These are phyloP conservation scores for Pleurotus ostreatus DNA, from an alignment of 768 basidiomycete species.

Conservation along the genomic window DNA sequence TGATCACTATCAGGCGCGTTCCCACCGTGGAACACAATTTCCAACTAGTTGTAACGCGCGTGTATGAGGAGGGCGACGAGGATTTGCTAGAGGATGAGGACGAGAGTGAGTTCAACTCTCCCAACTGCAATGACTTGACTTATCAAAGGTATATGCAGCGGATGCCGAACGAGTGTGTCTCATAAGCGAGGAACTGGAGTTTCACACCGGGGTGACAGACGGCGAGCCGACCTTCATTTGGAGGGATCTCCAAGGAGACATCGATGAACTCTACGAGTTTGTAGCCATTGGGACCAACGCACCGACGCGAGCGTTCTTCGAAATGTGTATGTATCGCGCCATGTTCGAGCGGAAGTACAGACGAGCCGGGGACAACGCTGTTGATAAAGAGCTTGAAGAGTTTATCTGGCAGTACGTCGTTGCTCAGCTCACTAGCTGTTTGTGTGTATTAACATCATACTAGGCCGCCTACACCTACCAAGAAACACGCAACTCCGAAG, in stretches of 20 bases:
- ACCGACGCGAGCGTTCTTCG: slow-evolving; percentile 84
- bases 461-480: slow-evolving; percentile 29
- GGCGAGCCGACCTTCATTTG: slow-evolving; percentile 84
- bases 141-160: slow-evolving; percentile 40
- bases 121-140: background rate
- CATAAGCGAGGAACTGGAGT: slow-evolving; percentile 86
- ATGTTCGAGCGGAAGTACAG: slow-evolving; percentile 95
- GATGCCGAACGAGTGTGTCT: slow-evolving; percentile 93
- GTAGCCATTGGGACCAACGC: slow-evolving; percentile 75
- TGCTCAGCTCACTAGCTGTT: background rate
- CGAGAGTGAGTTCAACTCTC: slow-evolving; percentile 52
- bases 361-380: slow-evolving; percentile 60
- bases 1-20: slow-evolving; percentile 87
- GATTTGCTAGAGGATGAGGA: slow-evolving; percentile 93
- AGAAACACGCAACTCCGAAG: background rate
- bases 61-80: slow-evolving; percentile 96
- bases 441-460: background rate
- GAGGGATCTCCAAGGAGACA: slow-evolving; percentile 88
- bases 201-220: slow-evolving; percentile 69
- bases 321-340: slow-evolving; percentile 91
- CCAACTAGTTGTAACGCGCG: slow-evolving; percentile 92
- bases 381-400: slow-evolving; percentile 67
- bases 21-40: slow-evolving; percentile 74
- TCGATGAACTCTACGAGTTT: slow-evolving; percentile 93
- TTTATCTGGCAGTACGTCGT: slow-evolving; percentile 76